Evolutionary conservation across 2,329 filamentous ascomycete species (phyloP).

Genomic region (Diaporthe vexans): DNA sequence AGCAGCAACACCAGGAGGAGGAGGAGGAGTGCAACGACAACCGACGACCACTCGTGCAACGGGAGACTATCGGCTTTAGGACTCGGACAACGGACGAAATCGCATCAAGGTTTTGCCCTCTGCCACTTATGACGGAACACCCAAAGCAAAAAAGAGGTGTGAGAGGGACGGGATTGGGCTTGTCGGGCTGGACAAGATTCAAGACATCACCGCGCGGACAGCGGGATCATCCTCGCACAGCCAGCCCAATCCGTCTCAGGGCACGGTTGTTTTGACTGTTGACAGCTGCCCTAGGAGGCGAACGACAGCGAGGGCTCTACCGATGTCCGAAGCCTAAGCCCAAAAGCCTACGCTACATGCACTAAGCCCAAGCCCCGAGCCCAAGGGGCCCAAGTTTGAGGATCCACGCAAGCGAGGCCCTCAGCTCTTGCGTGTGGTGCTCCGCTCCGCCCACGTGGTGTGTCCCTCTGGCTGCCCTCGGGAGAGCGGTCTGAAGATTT

Average conservation of each 20-base stretch:
- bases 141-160: not conserved
- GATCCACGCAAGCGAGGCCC: not conserved
- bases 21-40: not conserved
- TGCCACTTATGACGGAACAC: constrained; percentile 6
- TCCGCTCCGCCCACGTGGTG: constrained; percentile 22
- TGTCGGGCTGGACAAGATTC: constrained; percentile 1
- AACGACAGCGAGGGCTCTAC: not conserved
- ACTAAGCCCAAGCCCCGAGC: not conserved
- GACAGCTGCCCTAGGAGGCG: constrained; percentile 25
- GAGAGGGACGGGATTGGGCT: not conserved
- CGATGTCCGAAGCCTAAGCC: constrained; percentile 3
- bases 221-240: constrained; percentile 24
- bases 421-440: not conserved
- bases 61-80: not conserved
- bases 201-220: not conserved
- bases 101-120: constrained; percentile 11
- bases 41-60: not conserved
- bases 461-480: not conserved
- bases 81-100: not conserved
- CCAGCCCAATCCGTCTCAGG: constrained; percentile 25
- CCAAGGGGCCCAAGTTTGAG: not conserved
- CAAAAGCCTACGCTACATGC: not conserved
- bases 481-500: constrained; percentile 19
- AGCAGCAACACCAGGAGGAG: not conserved
- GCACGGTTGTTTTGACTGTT: constrained; percentile 14